Evolutionary conservation across 495 filamentous ascomycete species (phyloP).

Genomic region (Opeltia flavorubescens): DNA sequence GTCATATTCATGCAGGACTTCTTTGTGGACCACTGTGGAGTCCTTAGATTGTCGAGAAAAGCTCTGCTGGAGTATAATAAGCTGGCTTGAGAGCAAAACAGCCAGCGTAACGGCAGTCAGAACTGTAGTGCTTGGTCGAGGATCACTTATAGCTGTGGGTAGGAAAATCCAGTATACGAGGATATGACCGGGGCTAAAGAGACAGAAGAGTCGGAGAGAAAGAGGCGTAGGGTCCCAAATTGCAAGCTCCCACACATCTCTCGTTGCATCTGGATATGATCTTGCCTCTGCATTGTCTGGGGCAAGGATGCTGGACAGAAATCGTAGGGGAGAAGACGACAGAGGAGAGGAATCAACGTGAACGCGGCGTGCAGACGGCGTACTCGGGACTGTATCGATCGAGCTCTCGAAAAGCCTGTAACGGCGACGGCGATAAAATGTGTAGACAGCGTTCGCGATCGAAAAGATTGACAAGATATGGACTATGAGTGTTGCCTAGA

Average conservation of each 20-base stretch:
- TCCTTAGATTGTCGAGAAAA: slow-evolving; percentile 83
- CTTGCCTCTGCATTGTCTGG: slow-evolving; percentile 50
- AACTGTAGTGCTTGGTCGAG: slow-evolving; percentile 69
- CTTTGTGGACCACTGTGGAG: slow-evolving; percentile 65
- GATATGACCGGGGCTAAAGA: slow-evolving; percentile 87
- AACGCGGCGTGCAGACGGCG: slow-evolving; percentile 79
- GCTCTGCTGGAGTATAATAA: slow-evolving; percentile 50
- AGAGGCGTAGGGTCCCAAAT: slow-evolving; percentile 89
- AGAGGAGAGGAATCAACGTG: slow-evolving; percentile 78
- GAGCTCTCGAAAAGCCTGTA: slow-evolving; percentile 87
- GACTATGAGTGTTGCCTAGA: slow-evolving; percentile 52
- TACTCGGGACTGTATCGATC: slow-evolving; percentile 58
- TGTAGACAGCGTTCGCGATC: slow-evolving; percentile 61
- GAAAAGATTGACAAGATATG: slow-evolving; percentile 52
- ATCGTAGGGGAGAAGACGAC: slow-evolving; percentile 62
- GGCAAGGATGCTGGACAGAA: slow-evolving; percentile 52
- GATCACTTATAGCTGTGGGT: slow-evolving; percentile 58
- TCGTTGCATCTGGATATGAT: slow-evolving; percentile 67
- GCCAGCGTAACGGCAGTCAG: slow-evolving; percentile 63
- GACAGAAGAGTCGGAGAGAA: slow-evolving; percentile 67
- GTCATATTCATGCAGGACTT: slow-evolving; percentile 92
- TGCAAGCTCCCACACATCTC: slow-evolving; percentile 89
- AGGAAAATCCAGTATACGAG: slow-evolving; percentile 79
- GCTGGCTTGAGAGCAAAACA: slow-evolving; percentile 59
- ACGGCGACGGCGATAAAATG: slow-evolving; percentile 65